Evolutionary conservation across 1,139 yeast species (phyloP), one percentile per base, ranked within the genome.

Genomic region (Wickerhamomyces sp.): DNA sequence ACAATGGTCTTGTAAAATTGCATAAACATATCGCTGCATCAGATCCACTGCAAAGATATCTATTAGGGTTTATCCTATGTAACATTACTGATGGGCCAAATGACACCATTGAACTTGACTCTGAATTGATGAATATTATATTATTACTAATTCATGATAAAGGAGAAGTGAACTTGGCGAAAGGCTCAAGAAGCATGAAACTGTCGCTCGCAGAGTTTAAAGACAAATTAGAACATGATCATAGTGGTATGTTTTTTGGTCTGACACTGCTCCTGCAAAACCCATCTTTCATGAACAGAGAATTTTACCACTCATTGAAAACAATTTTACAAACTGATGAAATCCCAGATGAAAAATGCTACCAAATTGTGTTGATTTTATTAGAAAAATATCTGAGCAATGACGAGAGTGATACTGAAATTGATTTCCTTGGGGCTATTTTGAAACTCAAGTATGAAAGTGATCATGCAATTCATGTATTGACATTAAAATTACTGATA

Each of bases 1-100:
- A 42, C 38, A 25, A 24, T 41, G 37, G 45, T 0, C 5, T 48
- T 8, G 35, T 44, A 1, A 10, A 17, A 1, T 17, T 49, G 3
- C 40, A 36, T 12, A 12, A 37, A 0, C 5, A 28, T 4, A 30
- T 43, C n/a, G 40, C 46, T 12, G 3, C 8, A 2, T 28, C 33
- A 1, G 42, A 46, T 24, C 14, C 5, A 0, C 8, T 41, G 1
- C 38, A 41, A 9, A 19, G 40, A 4, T 45, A 31, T 26, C 33
- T 51, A 5, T 34, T 45, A 33, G 41, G 42, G 2, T 48, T 54
- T 29, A 39, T 44, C 3, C 5, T 41, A 7, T 43, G 45, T 22
- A 41, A 41, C 17, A 27, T 52, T 14, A 33, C 49, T 22, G 50
- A 46, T 14, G 31, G 21, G 5, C 19, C 42, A 7, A 35, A 47